A percentile compares a stretch with the other conserved stretches of the same genome.
Conservation (phyloP, 768 basidiomycete genomes). For the Leucocoprinus sp. region DNA sequence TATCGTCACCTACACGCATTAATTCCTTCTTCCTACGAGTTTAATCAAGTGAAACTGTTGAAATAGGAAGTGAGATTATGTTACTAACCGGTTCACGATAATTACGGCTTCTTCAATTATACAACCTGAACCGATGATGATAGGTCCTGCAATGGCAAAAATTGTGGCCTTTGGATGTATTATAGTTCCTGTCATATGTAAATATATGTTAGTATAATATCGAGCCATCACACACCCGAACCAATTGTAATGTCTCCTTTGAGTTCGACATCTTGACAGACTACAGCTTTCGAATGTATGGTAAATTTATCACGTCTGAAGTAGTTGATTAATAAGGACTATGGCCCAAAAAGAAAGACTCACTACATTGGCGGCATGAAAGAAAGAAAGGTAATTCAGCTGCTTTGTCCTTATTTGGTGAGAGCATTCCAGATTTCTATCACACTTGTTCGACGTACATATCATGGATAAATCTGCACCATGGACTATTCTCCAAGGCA, state of each 20-base stretch:
- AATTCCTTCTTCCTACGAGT: conserved; percentile 57
- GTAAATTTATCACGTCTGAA: conserved; percentile 79
- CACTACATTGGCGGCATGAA: conserved; percentile 32
- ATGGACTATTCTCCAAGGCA: conserved; percentile 46
- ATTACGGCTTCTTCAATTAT: conserved; percentile 90
- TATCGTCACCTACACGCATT: conserved; percentile 91
- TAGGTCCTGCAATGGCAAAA: conserved; percentile 84
- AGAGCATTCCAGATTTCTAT: not conserved
- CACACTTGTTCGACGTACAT: not conserved
- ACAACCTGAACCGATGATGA: conserved; percentile 80
- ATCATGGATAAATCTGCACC: conserved; percentile 26
- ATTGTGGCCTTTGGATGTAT: conserved; percentile 94
- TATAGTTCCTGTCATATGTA: conserved; percentile 51
- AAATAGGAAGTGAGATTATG: not conserved
- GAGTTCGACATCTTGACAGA: conserved; percentile 90
- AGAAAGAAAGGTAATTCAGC: not conserved
- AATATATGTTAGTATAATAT: not conserved
- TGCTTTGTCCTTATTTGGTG: conserved; percentile 4
- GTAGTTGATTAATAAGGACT: conserved; percentile 2
- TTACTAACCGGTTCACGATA: conserved; percentile 71
- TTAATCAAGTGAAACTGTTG: not conserved
- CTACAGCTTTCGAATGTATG: conserved; percentile 84
- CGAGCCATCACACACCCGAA: conserved; percentile 37
- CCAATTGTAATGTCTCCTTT: conserved; percentile 94
- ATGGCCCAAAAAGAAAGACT: conserved; percentile 7